A percentile compares a stretch with the other conserved stretches of the same genome.
Evolutionary conservation across 345 rosid genomes (phyloP).

Genomic region (Noccaea caerulescens): DNA sequence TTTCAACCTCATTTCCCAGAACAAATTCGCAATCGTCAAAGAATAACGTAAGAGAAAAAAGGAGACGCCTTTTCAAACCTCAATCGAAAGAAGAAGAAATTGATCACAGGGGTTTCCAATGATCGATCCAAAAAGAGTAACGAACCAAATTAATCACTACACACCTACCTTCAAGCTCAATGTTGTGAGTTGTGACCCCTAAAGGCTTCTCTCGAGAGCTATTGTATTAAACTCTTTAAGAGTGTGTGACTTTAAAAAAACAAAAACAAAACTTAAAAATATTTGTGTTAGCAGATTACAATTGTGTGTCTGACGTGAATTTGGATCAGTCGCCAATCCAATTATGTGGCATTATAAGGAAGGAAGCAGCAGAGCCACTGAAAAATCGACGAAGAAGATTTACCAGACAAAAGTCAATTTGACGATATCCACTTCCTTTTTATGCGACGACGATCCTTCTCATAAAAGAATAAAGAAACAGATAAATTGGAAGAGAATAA

Average conservation of each 20-base stretch:
- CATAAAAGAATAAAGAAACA: neutral
- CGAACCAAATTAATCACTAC: slow-evolving; percentile 2
- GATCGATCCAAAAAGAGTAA: neutral
- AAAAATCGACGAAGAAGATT: slow-evolving; percentile 31
- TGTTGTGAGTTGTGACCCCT: slow-evolving; percentile 4
- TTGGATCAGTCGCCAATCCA: slow-evolving; percentile 39
- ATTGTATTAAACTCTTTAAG: slow-evolving; percentile 1
- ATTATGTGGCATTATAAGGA: slow-evolving; percentile 31
- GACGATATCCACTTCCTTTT: slow-evolving; percentile 12
- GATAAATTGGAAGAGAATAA: slow-evolving; percentile 27
- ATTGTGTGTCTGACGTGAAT: slow-evolving; percentile 42
- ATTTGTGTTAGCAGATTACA: slow-evolving; percentile 37
- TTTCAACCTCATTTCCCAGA: neutral
- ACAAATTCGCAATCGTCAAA: neutral
- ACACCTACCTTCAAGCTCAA: slow-evolving; percentile 28
- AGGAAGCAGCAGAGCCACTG: slow-evolving; percentile 46
- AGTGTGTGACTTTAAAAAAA: slow-evolving; percentile 2
- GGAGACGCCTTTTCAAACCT: slow-evolving; percentile 20
- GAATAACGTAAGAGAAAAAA: neutral
- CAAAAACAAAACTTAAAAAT: neutral
- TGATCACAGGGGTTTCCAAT: neutral
- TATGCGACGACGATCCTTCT: slow-evolving; percentile 9
- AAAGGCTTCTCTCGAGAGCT: slow-evolving; percentile 15
- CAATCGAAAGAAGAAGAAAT: neutral
- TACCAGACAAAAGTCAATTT: slow-evolving; percentile 33